Conservation (phyloP, 176 grass and related monocot genomes). For the Metroxylon sagu region DNA sequence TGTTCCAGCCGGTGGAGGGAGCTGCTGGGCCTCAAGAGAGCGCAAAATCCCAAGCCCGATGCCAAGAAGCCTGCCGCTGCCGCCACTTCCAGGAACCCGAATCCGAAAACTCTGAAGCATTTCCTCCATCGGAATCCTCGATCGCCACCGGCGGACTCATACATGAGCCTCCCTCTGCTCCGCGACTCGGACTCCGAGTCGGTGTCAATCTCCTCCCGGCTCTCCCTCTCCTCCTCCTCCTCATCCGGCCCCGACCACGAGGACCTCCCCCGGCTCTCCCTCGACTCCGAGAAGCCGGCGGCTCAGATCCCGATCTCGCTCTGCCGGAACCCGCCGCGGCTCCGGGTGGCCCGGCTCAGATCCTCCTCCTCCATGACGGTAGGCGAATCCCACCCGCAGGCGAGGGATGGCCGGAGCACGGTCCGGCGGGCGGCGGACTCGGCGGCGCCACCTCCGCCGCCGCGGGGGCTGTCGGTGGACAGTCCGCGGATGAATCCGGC, state of each 20-base stretch:
- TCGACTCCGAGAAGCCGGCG: slow-evolving; percentile 1
- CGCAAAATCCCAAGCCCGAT: not conserved
- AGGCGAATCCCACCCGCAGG: too few relatives aligned
- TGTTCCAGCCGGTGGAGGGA: slow-evolving; percentile 49
- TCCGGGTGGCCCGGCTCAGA: not conserved
- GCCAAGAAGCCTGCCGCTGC: not conserved
- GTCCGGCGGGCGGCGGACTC: not conserved
- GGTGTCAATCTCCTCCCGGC: slow-evolving; percentile 28
- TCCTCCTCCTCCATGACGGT: too few relatives aligned
- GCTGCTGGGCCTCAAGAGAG: slow-evolving; percentile 35
- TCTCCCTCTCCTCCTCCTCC: slow-evolving; percentile 26
- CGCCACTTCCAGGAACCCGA: not conserved
- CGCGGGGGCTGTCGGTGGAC: slow-evolving; percentile 22
- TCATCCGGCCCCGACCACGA: slow-evolving; percentile 38
- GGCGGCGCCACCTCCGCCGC: not conserved
- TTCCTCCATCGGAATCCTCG: slow-evolving; percentile 43
- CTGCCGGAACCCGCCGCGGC: slow-evolving; percentile 14
- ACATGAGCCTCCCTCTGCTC: slow-evolving; percentile 38
- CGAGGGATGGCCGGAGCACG: too few relatives aligned
- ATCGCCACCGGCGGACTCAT: slow-evolving; percentile 30
- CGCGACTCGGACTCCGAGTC: slow-evolving; percentile 16
- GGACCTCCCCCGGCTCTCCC: slow-evolving; percentile 8
- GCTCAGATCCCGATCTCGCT: slow-evolving; percentile 5
- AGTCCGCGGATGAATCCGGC: slow-evolving; percentile 60
- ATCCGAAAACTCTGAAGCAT: not conserved